phyloP scores from a whole-genome alignment of 2,329 filamentous ascomycete genomes.

The Thelonectria blattea region DNA sequence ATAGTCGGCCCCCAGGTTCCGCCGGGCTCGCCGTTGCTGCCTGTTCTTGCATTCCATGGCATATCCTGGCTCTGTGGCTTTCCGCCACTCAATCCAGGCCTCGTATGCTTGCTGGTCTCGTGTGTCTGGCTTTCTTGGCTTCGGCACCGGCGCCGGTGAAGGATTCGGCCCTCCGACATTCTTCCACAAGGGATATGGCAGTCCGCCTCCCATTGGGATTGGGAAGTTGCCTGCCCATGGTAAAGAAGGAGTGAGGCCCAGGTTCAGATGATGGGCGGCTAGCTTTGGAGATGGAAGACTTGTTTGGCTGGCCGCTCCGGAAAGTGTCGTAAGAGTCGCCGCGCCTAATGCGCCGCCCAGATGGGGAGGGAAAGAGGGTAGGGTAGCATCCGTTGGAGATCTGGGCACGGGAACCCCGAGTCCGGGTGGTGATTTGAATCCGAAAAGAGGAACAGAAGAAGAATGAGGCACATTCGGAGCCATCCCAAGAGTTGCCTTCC shows the following conservation, averaged over 20 bases:
- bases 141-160: conserved; percentile 40
- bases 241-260: neutral
- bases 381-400: neutral
- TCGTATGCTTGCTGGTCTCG: conserved; percentile 54
- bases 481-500: neutral
- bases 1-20: conserved; percentile 22
- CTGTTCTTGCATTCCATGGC: conserved; percentile 53
- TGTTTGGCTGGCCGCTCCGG: neutral
- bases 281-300: neutral
- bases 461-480: conserved; percentile 3
- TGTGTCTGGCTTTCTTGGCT: conserved; percentile 50
- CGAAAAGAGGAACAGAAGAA: conserved; percentile 12
- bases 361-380: neutral
- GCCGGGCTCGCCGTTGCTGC: conserved; percentile 48
- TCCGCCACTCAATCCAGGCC: conserved; percentile 56
- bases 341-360: neutral
- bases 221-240: neutral
- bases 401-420: neutral
- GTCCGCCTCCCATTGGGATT: neutral
- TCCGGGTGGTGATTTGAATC: conserved; percentile 3
- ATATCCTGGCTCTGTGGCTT: conserved; percentile 55
- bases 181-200: neutral
- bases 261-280: neutral
- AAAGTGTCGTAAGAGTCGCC: neutral
- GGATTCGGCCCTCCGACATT: neutral